Evolutionary conservation across 257 asterid genomes (phyloP).

Genomic region (Solanum arcanum): DNA sequence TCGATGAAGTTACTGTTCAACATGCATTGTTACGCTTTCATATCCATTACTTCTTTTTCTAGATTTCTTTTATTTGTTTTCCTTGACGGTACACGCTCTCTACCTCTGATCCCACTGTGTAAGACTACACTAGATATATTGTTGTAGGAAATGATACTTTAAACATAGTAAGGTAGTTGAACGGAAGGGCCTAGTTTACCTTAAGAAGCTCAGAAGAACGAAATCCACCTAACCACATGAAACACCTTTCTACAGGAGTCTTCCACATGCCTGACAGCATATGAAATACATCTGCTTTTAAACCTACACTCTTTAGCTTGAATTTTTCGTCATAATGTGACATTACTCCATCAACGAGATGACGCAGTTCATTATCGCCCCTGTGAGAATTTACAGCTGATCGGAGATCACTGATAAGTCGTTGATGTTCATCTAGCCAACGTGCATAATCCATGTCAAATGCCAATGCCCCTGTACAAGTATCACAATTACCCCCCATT

Average conservation of each 20-base stretch:
- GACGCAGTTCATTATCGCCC: constrained; percentile 50
- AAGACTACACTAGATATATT: neutral
- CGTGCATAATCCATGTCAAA: constrained; percentile 75
- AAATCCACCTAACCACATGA: constrained; percentile 98
- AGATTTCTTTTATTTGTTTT: neutral
- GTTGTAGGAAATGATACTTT: neutral
- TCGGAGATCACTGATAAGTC: constrained; percentile 55
- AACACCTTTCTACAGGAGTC: constrained; percentile 85
- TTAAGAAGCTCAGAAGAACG: constrained; percentile 85
- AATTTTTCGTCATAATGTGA: constrained; percentile 74
- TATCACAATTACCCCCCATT: neutral
- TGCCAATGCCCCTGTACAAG: constrained; percentile 45
- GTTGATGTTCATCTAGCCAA: constrained; percentile 82
- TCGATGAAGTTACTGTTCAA: neutral
- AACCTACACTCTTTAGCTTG: constrained; percentile 48
- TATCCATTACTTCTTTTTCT: neutral
- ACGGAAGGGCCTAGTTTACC: constrained; percentile 17
- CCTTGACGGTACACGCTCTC: neutral
- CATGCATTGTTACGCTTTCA: neutral
- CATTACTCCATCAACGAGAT: constrained; percentile 69
- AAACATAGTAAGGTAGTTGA: neutral
- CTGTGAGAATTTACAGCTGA: constrained; percentile 50
- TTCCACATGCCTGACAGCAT: constrained; percentile 97
- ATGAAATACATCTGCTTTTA: constrained; percentile 74
- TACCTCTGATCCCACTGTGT: neutral